These are phyloP conservation scores for Hypoxylon perforatum DNA, from an alignment of 495 filamentous ascomycete genomes.

Conservation along the genomic window DNA sequence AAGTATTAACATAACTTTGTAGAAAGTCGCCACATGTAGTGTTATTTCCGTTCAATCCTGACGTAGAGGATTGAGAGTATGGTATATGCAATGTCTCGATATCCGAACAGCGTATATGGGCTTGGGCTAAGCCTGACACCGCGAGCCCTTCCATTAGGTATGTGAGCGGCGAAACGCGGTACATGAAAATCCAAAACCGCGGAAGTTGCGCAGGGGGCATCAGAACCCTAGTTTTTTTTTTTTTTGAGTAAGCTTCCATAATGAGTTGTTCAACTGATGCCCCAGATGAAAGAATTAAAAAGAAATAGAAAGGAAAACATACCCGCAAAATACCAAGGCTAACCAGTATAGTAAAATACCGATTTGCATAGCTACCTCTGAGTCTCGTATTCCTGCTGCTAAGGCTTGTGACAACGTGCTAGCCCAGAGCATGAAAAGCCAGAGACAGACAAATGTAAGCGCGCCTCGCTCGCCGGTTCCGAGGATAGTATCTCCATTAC, in stretches of 20 bases:
- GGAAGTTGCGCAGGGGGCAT: constrained; percentile 58
- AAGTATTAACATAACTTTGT: constrained; percentile 12
- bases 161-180: constrained; percentile 69
- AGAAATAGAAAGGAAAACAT: constrained; percentile 2
- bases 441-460: constrained; percentile 66
- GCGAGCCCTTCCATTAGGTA: constrained; percentile 42
- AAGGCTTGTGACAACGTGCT: constrained; percentile 70
- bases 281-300: too few relatives aligned
- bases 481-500: constrained; percentile 42
- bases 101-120: constrained; percentile 4
- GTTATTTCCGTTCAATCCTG: too few relatives aligned
- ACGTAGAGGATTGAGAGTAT: too few relatives aligned
- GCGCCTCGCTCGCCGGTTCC: constrained; percentile 61
- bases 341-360: constrained; percentile 69
- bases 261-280: too few relatives aligned
- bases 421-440: constrained; percentile 63
- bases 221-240: not conserved
- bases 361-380: constrained; percentile 69
- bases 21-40: constrained; percentile 45
- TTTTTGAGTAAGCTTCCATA: too few relatives aligned
- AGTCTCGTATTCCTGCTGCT: constrained; percentile 66
- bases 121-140: constrained; percentile 1
- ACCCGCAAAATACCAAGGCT: constrained; percentile 61
- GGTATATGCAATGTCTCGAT: constrained; percentile 2
- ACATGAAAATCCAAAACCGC: constrained; percentile 77